Evolutionary conservation across 257 asterid genomes (phyloP), one percentile per base, ranked within the genome.

Genomic region (Verbena officinalis): DNA sequence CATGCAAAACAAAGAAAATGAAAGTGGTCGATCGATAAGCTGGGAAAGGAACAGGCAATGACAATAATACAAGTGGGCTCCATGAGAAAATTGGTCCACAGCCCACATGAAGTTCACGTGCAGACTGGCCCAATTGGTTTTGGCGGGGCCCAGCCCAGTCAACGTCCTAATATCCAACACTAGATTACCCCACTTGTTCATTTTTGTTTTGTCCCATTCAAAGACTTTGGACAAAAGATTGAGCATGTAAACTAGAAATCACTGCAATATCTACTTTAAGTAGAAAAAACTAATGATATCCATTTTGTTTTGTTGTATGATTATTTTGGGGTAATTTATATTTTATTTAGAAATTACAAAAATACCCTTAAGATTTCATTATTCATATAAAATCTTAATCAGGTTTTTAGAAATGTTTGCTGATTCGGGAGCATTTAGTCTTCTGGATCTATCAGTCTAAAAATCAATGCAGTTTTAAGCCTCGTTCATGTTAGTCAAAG

Each of bases 101-200:
- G 20, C 11, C 36, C 77, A 68, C 78, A 49, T 74, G 83, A 78
- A 67, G 71, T 71, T 78, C 80, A 75, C 80, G 83, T 68, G 80
- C 7, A 57, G 21, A 15, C 19, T 44, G 73, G 71, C 61, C 78
- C 77, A 50, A 53, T 23, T 15, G 20, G 64, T 19, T n/a, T 50
- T 48, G 9, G 12, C 22, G 55, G 77, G 77, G 56, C 74, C 72
- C 77, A 62, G 44, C 67, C 69, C 60, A 70, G 43, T 65, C 65
- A 54, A 70, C 65, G 51, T 30, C 67, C n/a, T 17, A 10, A 15
- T 38, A 38, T 48, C 38, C 59, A 44, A 44, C 51, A 44, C 51
- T 44, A 15, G 4, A n/a, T 42, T 13, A 16, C 17, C 4, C 60
- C 61, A 62, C 48, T 68, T 48, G 46, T 31, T 62, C 23, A 14